A percentile compares a stretch with the other conserved stretches of the same genome.
Evolutionary conservation across 129 eudicot genomes (phyloP).

Genomic region (Flaveria brownii): DNA sequence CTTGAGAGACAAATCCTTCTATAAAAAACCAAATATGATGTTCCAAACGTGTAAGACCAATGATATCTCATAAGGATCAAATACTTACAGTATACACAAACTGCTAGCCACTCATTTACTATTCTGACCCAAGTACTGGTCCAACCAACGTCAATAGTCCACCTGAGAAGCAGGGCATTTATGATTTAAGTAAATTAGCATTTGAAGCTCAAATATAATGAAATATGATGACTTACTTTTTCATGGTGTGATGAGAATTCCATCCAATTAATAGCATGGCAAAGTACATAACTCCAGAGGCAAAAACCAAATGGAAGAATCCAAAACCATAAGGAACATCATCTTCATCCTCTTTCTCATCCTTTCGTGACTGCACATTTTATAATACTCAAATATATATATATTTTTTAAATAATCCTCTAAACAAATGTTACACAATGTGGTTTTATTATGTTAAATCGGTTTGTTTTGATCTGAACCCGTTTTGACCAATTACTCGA

Average conservation of each 20-base stretch:
- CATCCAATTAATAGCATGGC: constrained; percentile 85
- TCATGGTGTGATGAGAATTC: constrained; percentile 68
- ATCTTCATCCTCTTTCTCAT: constrained; percentile 59
- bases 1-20: too few relatives aligned
- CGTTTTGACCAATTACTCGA: too few relatives aligned
- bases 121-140: constrained; percentile 92
- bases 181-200: constrained; percentile 13
- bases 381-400: neutral
- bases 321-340: constrained; percentile 83
- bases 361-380: constrained; percentile 64
- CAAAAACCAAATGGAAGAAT: constrained; percentile 84
- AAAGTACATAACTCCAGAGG: constrained; percentile 85
- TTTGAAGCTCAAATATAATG: neutral
- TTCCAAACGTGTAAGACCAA: neutral
- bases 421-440: neutral
- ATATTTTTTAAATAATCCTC: too few relatives aligned
- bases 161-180: constrained; percentile 41
- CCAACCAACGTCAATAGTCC: constrained; percentile 91
- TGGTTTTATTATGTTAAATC: neutral
- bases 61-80: neutral
- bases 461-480: too few relatives aligned
- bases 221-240: constrained; percentile 50
- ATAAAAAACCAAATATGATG: neutral
- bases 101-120: constrained; percentile 90
- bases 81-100: constrained; percentile 69